Evolutionary conservation across 106 monocot species (phyloP), one percentile per base, ranked within the genome.

Genomic region (Cymbidium sinense): DNA sequence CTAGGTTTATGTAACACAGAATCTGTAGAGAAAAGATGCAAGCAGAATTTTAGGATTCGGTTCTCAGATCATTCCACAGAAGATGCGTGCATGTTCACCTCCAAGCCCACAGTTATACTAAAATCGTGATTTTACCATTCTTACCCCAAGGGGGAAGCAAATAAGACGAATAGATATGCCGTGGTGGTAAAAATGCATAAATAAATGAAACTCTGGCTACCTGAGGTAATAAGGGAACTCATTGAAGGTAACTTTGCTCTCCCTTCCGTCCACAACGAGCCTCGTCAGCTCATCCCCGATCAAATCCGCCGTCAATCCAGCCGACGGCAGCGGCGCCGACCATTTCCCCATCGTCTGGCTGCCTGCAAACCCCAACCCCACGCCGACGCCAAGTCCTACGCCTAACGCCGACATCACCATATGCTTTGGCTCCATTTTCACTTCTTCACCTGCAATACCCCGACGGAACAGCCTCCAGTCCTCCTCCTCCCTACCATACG

Each of bases 181-280:
- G 25, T 13, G 15, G 13, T 2, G 13, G 9, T 7, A 41, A 47
- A 47, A 47, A 12, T 13, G 2, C 11, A 47, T 47, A 47, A 47
- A 2, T 47, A 47, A 47, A 47, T 47, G 61, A 62, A 62, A 34
- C 11, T 13, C 34, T 47, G 11, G 13, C 39, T 77, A 90, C 90
- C 90, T 90, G 83, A 90, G 83, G 78, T 87, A 87, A 67, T 87
- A 90, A 43, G 90, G 90, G 31, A 90, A 90, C 55, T 87, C 78
- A 31, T 87, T 85, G 62, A 90, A 90, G 43, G 90, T 90, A 41
- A 85, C 83, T 67, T 81, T 87, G 74, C 83, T 79, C 9, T 90
- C 90, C 67, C 58, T 83, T 31, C 85, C 87, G 29, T 90, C 90
- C 43, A 83, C 77, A 7, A 85, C 76, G 77, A 87, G 75, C 81